phyloP scores from a whole-genome alignment of 495 filamentous ascomycete species.

The Penicillium canescens region DNA sequence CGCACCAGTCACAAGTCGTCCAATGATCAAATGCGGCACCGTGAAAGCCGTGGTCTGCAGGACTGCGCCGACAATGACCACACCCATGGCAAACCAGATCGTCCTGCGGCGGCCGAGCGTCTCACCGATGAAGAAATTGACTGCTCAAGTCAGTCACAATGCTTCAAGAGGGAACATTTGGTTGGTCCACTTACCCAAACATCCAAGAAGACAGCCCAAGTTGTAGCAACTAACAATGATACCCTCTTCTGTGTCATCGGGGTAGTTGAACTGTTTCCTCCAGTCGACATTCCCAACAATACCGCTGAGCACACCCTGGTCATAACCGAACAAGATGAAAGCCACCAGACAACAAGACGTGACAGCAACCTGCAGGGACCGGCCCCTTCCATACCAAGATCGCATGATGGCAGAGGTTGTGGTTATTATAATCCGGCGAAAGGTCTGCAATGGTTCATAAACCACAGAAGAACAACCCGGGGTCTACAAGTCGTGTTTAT shows the following conservation, averaged over 20 bases:
- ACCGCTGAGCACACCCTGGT: slow-evolving; percentile 56
- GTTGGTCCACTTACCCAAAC: slow-evolving; percentile 24
- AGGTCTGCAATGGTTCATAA: neutral
- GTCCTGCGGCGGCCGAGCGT: slow-evolving; percentile 44
- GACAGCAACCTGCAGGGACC: slow-evolving; percentile 13
- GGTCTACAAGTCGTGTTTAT: too few relatives aligned
- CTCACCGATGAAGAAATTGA: slow-evolving; percentile 50
- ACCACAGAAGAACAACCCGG: too few relatives aligned
- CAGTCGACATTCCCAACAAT: slow-evolving; percentile 51
- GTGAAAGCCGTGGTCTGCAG: slow-evolving; percentile 45
- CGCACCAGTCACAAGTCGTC: slow-evolving; percentile 48
- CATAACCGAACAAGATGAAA: slow-evolving; percentile 41
- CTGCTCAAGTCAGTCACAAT: neutral
- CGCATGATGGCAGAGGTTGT: slow-evolving; percentile 6
- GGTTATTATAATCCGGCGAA: neutral
- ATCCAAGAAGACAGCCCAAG: slow-evolving; percentile 49
- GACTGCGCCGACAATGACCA: slow-evolving; percentile 43
- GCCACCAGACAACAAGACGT: slow-evolving; percentile 14
- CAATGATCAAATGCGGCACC: slow-evolving; percentile 49
- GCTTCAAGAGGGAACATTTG: too few relatives aligned
- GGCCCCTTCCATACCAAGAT: slow-evolving; percentile 18
- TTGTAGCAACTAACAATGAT: slow-evolving; percentile 54
- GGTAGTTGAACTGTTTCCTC: slow-evolving; percentile 43
- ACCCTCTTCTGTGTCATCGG: slow-evolving; percentile 41
- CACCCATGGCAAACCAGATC: slow-evolving; percentile 42